Conservation (phyloP, 345 rosid genomes). For the Populus euphratica region DNA sequence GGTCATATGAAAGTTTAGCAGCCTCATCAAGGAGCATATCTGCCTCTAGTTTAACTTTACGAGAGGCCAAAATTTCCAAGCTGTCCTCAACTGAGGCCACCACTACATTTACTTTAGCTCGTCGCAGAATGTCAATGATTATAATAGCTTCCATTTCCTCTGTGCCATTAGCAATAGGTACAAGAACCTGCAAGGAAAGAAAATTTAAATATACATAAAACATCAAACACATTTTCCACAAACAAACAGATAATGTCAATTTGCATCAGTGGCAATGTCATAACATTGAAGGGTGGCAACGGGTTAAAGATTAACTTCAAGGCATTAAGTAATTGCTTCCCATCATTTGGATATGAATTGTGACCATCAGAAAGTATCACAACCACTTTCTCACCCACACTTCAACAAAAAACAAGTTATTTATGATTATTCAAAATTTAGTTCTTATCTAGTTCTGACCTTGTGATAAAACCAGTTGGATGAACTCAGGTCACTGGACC, state of each 20-base stretch:
- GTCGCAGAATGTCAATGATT: constrained; percentile 71
- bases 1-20: constrained; percentile 68
- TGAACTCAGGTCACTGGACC: too few species aligned
- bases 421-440: too few species aligned
- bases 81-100: constrained; percentile 80
- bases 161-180: constrained; percentile 80
- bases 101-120: constrained; percentile 80
- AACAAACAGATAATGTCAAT: neutral
- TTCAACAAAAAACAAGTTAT: too few species aligned
- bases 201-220: neutral
- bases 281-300: neutral
- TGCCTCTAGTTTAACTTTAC: constrained; percentile 77
- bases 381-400: too few species aligned
- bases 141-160: constrained; percentile 95
- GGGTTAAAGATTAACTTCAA: too few species aligned
- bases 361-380: too few species aligned
- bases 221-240: neutral
- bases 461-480: too few species aligned
- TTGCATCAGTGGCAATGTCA: neutral
- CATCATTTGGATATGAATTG: too few species aligned
- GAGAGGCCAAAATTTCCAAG: constrained; percentile 76
- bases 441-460: too few species aligned
- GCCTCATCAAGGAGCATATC: constrained; percentile 88
- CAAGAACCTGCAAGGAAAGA: constrained; percentile 62
- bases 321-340: too few species aligned